Base-by-base conservation (phyloP, 345 rosid genomes). In the Citrus hindsii region DNA sequence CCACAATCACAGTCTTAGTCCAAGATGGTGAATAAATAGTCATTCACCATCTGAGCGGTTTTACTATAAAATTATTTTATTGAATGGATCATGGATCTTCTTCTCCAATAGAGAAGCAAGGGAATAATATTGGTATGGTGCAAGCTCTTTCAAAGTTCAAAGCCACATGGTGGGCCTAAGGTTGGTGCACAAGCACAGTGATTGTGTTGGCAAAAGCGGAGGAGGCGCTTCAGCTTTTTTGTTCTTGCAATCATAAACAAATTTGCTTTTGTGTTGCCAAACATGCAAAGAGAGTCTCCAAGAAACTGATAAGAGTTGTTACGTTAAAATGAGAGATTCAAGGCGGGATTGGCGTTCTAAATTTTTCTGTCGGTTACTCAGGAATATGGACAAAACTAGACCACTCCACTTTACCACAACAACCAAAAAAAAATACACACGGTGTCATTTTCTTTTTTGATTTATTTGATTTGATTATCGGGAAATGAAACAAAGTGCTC, bases 321-420 rank as follows among this genome's bases (percentile, higher is more conserved):
- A 18, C 4, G 7, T 53, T 53, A 18, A 53, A 13, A 56, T 46
- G 67, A 72, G 66, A 60, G 70, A 81, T 67, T 75, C 76, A 74
- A 69, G 81, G 79, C 79, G 86, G 79, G 83, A 80, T 77, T 82
- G 77, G 73, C 81, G 83, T 80, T 81, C 87, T 24, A 65, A 74
- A 28, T 14, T 53, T 53, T 66, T 76, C 70, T 42, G 46, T 75
- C 70, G 14, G 2, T 53, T 53, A 18, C 21, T 5, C 7, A 0
- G 58, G 42, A 12, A 46, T 21, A 40, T 27, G 59, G 69, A 74
- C 68, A 61, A 74, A 32, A 33, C 12, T 10, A 0, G 5, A 3
- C 10, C 42, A 71, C 25, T 12, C 1, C 6, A 25, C 27, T 13
- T 46, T 46, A 3, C 51, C 0, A 42, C 16, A 0, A 42, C 51